Percentiles rank a stretch among this genome's conserved stretches.
Conservation (phyloP, 2,329 filamentous ascomycete genomes). For the Calonectria pseudoturangicola region DNA sequence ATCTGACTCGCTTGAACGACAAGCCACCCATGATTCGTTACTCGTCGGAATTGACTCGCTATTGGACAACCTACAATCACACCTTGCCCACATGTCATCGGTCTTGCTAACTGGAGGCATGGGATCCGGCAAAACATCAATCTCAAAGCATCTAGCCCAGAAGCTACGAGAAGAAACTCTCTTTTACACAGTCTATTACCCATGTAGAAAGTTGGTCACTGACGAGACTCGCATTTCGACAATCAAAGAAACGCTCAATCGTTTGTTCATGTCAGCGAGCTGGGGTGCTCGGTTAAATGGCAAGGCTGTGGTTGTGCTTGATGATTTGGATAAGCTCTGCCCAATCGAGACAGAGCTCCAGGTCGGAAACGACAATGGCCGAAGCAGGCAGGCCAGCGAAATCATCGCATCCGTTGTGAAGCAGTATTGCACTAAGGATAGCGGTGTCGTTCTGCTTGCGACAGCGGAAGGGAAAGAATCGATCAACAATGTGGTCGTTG, state of each 20-base stretch:
- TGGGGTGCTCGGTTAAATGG: slow-evolving; percentile 95
- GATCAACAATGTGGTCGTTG: slow-evolving; percentile 91
- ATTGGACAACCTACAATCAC: slow-evolving; percentile 82
- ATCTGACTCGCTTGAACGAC: slow-evolving; percentile 69
- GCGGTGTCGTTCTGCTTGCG: slow-evolving; percentile 88
- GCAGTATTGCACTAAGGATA: slow-evolving; percentile 87
- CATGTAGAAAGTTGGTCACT: slow-evolving; percentile 89
- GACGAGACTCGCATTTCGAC: slow-evolving; percentile 93
- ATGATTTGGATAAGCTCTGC: slow-evolving; percentile 95
- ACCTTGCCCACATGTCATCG: slow-evolving; percentile 90
- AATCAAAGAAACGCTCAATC: slow-evolving; percentile 90
- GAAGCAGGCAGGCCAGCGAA: slow-evolving; percentile 94
- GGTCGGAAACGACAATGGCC: slow-evolving; percentile 93
- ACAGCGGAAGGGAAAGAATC: slow-evolving; percentile 96
- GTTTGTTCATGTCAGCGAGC: slow-evolving; percentile 90
- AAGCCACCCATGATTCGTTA: slow-evolving; percentile 72
- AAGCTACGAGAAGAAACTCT: slow-evolving; percentile 82
- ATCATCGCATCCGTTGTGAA: slow-evolving; percentile 87
- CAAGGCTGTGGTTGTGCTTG: slow-evolving; percentile 87
- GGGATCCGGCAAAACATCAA: slow-evolving; percentile 91
- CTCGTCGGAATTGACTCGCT: slow-evolving; percentile 91
- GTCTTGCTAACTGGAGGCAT: slow-evolving; percentile 92
- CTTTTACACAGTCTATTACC: slow-evolving; percentile 89
- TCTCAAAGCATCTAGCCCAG: slow-evolving; percentile 85
- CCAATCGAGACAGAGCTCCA: slow-evolving; percentile 96